Percentiles rank a stretch among this genome's conserved stretches.
Evolutionary conservation across 129 eudicot species (phyloP).

Genomic region (Apium graveolens): DNA sequence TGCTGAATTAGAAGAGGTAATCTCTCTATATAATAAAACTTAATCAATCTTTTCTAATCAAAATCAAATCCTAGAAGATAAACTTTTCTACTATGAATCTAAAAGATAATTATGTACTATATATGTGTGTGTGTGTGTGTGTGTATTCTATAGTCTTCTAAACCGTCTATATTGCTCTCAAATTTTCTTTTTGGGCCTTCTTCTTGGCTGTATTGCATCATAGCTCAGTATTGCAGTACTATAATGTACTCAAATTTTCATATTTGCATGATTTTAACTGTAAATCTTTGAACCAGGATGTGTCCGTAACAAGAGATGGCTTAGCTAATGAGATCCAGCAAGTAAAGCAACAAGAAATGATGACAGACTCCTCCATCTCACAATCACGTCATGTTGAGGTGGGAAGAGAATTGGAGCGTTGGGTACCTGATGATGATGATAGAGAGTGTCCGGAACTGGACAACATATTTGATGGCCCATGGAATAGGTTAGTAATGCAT

Average conservation of each 20-base stretch:
- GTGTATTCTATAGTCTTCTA: no score
- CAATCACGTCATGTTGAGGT: slow-evolving; percentile 70
- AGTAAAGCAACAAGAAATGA: slow-evolving; percentile 62
- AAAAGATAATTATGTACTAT: no score
- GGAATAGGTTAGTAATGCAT: slow-evolving; percentile 53
- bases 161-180: no score
- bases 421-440: slow-evolving; percentile 85
- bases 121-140: no score
- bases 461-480: slow-evolving; percentile 65
- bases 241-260: not conserved
- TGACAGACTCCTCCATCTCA: slow-evolving; percentile 84
- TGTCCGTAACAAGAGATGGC: slow-evolving; percentile 60
- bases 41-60: no score
- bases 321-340: slow-evolving; percentile 44
- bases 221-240: not conserved
- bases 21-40: no score
- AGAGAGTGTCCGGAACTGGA: slow-evolving; percentile 77
- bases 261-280: not conserved
- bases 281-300: slow-evolving; percentile 45
- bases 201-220: no score
- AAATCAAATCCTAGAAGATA: no score
- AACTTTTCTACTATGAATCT: no score
- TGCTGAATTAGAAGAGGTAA: no score
- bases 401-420: slow-evolving; percentile 73
- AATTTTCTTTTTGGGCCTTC: no score